Evolutionary conservation across 2,329 filamentous ascomycete genomes (phyloP), one percentile per base, ranked within the genome.

Genomic region (Talaromyces amestolkiae): DNA sequence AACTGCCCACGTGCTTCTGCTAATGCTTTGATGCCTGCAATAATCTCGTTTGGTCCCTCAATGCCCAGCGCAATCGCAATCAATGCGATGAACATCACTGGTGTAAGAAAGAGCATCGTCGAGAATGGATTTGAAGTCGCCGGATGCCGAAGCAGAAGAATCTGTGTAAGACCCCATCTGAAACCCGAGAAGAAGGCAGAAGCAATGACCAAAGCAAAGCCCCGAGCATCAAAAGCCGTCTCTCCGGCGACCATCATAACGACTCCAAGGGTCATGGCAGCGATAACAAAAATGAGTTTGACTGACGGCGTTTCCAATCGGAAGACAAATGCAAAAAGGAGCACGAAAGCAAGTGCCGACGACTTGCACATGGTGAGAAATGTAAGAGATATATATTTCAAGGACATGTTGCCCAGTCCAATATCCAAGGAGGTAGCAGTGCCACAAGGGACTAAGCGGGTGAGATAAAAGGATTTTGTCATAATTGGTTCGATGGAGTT

Each of bases 311-410:
- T 86, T 79, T 99, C 95, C 61, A 99, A 88, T 62, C 91, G 89
- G 82, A 99, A 98, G 58, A 96, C 77, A 74, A 99, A 97, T 68
- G 95, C 95, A 76, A 99, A 99, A 58, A 97, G 78, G 24, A 99
- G 88, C 63, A 99, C 95, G 75, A 98, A 99, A 53, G 92, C 93
- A 24, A 99, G 86, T 17, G 94, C 92, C 10, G 93, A 97, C 6
- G 94, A 98, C 85, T 99, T 99, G 81, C 95, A 98, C 95, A 99
- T 98, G 66, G 95, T 99, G 79, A 97, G 96, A 77, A 99, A 99
- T 10, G 94, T 97, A 70, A 99, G 86, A 49, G 92, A 93, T 72
- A 99, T 98, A 77, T 96, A 97, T 78, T 94, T 95, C 72, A 99
- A 84, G 62, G 92, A 96, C 78, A 92, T 97, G 75, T 99, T 99